Percentiles rank a stretch among this genome's conserved stretches.
Conservation (phyloP, 768 basidiomycete species). For the Tremella fuciformis region DNA sequence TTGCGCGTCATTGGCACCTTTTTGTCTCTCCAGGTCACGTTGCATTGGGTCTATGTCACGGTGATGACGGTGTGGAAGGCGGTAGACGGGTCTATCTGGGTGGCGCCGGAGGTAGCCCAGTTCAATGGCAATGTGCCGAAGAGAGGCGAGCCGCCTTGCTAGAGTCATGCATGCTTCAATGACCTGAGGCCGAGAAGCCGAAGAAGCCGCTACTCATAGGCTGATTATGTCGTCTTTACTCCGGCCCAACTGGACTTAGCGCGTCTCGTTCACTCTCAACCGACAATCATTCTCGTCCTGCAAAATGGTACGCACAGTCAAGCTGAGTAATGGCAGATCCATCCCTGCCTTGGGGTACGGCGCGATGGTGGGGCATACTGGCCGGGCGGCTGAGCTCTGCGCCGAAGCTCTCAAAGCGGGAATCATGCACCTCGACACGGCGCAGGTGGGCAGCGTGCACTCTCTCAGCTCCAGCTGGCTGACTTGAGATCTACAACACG, state of each 20-base stretch:
- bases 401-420: slow-evolving; percentile 35
- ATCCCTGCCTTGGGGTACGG: slow-evolving; percentile 45
- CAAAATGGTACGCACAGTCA: slow-evolving; percentile 29
- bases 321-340: slow-evolving; percentile 32
- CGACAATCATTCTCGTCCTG: not conserved
- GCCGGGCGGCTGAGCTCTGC: slow-evolving; percentile 17
- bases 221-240: no score
- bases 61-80: slow-evolving; percentile 29
- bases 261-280: not conserved
- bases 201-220: no score
- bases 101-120: slow-evolving; percentile 26
- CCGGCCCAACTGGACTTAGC: no score
- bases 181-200: no score
- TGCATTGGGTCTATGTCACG: slow-evolving; percentile 44
- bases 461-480: slow-evolving; percentile 15
- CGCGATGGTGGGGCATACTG: slow-evolving; percentile 20
- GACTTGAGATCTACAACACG: slow-evolving; percentile 26
- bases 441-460: no score
- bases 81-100: slow-evolving; percentile 39
- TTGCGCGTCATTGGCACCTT: slow-evolving; percentile 46
- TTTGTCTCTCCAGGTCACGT: slow-evolving; percentile 33
- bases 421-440: slow-evolving; percentile 38
- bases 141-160: no score
- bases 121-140: no score
- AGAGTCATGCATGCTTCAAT: no score